A percentile compares a stretch with the other conserved stretches of the same genome.
Conservation (phyloP, 257 asterid genomes). For the Thymus mandschuricus region DNA sequence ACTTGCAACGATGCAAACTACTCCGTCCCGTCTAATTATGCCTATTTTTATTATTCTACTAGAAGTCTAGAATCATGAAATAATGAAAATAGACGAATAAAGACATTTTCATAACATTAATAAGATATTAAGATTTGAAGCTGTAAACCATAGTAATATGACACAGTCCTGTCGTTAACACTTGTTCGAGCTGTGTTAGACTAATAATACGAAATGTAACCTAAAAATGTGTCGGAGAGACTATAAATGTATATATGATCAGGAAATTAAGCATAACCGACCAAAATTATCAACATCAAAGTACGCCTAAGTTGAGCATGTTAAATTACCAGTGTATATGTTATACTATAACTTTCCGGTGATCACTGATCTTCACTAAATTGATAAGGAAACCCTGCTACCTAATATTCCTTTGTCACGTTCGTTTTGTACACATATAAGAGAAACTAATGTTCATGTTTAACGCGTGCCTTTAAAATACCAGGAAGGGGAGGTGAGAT, state of each 20-base stretch:
- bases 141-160: neutral
- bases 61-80: too few relatives aligned
- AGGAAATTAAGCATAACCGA: neutral
- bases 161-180: neutral
- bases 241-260: neutral
- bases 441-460: slow-evolving; percentile 63
- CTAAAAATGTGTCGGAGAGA: neutral
- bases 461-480: slow-evolving; percentile 75
- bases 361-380: slow-evolving; percentile 2
- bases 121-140: too few relatives aligned
- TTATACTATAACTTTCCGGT: slow-evolving; percentile 18
- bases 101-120: neutral
- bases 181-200: neutral
- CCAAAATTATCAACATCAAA: neutral
- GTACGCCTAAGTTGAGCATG: slow-evolving; percentile 4
- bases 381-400: slow-evolving; percentile 17
- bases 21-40: neutral
- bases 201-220: neutral
- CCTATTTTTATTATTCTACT: too few relatives aligned
- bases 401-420: slow-evolving; percentile 12
- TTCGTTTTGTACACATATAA: slow-evolving; percentile 46
- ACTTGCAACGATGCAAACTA: neutral
- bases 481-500: slow-evolving; percentile 74
- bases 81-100: neutral
- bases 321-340: neutral